Percentiles rank a stretch among this genome's conserved stretches.
Evolutionary conservation across 805 yeast genomes (phyloP).

Genomic region (Saccharomyces eubayanus): DNA sequence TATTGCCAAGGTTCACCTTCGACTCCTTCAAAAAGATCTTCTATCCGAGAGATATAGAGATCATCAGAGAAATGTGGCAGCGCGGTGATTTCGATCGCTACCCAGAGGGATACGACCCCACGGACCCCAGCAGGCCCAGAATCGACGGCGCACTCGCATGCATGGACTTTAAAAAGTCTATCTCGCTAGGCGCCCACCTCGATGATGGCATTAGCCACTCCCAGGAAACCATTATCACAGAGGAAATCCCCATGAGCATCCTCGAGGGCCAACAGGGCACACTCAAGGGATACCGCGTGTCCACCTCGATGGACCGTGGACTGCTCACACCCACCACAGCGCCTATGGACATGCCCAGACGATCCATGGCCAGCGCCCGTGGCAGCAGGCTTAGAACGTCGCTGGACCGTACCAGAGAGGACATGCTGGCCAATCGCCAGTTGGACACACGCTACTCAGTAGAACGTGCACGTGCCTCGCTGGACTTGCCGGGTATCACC

Average conservation of each 20-base stretch:
- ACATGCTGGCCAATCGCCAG: conserved; percentile 33
- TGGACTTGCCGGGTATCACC: conserved; percentile 36
- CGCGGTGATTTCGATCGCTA: conserved; percentile 60
- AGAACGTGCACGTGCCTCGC: conserved; percentile 35
- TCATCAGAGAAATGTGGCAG: conserved; percentile 60
- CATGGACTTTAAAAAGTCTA: conserved; percentile 2
- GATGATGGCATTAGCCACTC: conserved; percentile 11
- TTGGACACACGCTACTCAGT: conserved; percentile 33
- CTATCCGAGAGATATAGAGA: conserved; percentile 64
- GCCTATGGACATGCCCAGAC: neutral
- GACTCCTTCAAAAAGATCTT: conserved; percentile 46
- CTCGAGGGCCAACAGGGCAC: conserved; percentile 19
- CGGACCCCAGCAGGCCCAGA: conserved; percentile 60
- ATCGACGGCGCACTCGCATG: conserved; percentile 35
- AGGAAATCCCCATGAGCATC: conserved; percentile 34
- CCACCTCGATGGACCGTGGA: neutral
- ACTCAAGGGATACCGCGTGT: conserved; percentile 7
- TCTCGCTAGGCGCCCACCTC: conserved; percentile 16
- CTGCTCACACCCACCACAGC: neutral
- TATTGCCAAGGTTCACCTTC: conserved; percentile 58
- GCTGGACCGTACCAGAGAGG: conserved; percentile 32
- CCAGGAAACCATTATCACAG: conserved; percentile 28
- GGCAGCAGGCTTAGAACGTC: conserved; percentile 29
- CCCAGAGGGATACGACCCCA: conserved; percentile 67
- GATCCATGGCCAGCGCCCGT: conserved; percentile 13